These are phyloP conservation scores for Porogramme epimiltina DNA, from an alignment of 1,284 basidiomycete genomes.

Conservation along the genomic window DNA sequence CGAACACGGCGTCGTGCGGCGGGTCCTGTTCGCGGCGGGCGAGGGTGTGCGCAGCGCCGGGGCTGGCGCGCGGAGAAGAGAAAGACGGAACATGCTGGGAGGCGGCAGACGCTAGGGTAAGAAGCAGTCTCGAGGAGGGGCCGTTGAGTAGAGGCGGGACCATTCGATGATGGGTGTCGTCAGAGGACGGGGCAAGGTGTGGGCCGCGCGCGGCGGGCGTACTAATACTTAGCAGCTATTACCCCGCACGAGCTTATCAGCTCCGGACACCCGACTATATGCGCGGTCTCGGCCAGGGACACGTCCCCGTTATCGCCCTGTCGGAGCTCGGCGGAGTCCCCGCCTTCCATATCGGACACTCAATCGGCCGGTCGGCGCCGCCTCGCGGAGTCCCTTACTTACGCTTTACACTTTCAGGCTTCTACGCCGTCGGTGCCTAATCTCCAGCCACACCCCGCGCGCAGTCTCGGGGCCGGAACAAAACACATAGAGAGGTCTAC, in stretches of 20 bases:
- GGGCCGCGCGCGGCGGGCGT: conserved; percentile 8
- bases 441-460: not conserved
- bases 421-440: not conserved
- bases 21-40: conserved; percentile 34
- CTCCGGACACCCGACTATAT: conserved; percentile 10
- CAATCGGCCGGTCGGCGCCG: too few species aligned
- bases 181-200: conserved; percentile 7
- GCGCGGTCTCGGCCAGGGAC: conserved; percentile 6
- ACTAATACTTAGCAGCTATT: conserved; percentile 2
- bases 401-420: too few species aligned
- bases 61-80: conserved; percentile 19
- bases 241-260: conserved; percentile 22
- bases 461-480: too few species aligned
- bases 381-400: not conserved
- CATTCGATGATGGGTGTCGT: conserved; percentile 30
- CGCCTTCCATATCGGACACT: not conserved
- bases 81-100: conserved; percentile 47
- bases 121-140: conserved; percentile 44
- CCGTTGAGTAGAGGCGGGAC: conserved; percentile 27
- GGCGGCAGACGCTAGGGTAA: conserved; percentile 43
- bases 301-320: not conserved
- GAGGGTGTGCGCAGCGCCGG: conserved; percentile 14
- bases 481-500: not conserved
- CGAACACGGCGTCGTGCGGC: conserved; percentile 36
- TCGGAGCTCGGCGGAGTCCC: conserved; percentile 3